Evolutionary conservation across 306 rosid species (phyloP), one percentile per base, ranked within the genome.

Genomic region (Quercus dentata): DNA sequence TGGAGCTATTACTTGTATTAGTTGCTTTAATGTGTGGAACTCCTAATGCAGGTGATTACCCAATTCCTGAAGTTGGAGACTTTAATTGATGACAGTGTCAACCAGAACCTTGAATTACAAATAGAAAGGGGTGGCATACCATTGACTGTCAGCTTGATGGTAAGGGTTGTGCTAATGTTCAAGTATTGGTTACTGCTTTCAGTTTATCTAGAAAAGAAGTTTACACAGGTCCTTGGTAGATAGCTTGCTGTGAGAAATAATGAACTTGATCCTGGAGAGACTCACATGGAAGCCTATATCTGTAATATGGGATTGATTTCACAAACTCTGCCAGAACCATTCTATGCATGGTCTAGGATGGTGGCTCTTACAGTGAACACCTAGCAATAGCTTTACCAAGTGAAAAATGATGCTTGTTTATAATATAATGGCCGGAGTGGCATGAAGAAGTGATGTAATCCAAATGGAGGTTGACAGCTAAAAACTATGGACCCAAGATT

Each of bases 51-150:
- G 99, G 99, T 95, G 38, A 78, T 87, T 64, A 95, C 98, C 35
- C 99, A 95, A 81, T 95, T 95, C 85, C 87, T 95, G 77, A 95
- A 92, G 83, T 69, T 95, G 90, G 98, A 92, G 92, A 87, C 91
- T 65, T 78, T 95, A 80, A 88, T 92, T 80, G 98, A 95, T 91
- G 99, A 91, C 78, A 92, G 90, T 84, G 98, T 92, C 58, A 83
- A 87, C 76, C 86, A 86, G 80, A 85, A 83, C 79, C 85, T 95
- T 75, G 97, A 89, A 76, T 81, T 95, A 78, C 94, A 88, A 83
- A 84, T 93, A 80, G 98, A 95, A 89, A 91, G 98, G 86, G 97
- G 99, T 46, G 97, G 94, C 73, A 35, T 81, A 54, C 79, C 86
- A 33, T 85, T 89, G 72, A 88, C 80, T 54, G 89, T 91, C 68